Evolutionary conservation across 2,329 filamentous ascomycete genomes (phyloP).

Genomic region (Aureobasidium sp.): DNA sequence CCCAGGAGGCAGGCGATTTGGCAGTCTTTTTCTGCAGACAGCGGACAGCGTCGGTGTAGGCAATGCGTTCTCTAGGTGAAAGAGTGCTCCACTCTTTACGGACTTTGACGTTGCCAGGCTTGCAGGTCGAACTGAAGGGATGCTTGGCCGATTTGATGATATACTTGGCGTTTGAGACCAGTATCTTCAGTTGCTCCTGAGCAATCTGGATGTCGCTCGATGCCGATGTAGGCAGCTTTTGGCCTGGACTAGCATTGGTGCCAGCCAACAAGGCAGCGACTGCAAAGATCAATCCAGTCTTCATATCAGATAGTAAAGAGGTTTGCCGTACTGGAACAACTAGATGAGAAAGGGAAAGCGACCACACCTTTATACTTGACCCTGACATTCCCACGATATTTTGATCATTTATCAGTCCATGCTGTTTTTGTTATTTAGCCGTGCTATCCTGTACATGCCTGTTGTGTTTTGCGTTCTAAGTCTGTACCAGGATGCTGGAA

Average conservation of each 20-base stretch:
- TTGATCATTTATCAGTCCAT: background rate
- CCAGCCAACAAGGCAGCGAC: background rate
- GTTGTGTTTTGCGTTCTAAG: background rate
- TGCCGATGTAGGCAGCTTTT: background rate
- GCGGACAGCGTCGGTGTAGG: constrained; percentile 20
- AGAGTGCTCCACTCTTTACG: constrained; percentile 20
- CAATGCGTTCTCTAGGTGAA: constrained; percentile 15
- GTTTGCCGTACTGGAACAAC: background rate
- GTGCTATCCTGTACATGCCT: background rate
- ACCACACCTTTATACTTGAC: background rate
- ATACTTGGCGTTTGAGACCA: background rate
- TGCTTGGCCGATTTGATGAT: background rate
- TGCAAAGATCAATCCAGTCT: background rate
- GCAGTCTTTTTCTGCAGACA: constrained; percentile 20
- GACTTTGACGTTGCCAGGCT: background rate
- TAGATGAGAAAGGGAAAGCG: background rate
- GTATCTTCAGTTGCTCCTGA: background rate
- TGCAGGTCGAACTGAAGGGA: background rate
- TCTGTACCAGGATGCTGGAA: background rate
- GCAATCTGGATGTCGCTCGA: background rate
- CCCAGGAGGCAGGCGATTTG: constrained; percentile 18
- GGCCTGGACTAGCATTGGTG: background rate
- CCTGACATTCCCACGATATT: background rate
- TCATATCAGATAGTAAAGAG: background rate
- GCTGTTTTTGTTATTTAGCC: background rate